Base-by-base conservation (phyloP, 139 green algal genomes). In the Yamagishiella unicocca region DNA sequence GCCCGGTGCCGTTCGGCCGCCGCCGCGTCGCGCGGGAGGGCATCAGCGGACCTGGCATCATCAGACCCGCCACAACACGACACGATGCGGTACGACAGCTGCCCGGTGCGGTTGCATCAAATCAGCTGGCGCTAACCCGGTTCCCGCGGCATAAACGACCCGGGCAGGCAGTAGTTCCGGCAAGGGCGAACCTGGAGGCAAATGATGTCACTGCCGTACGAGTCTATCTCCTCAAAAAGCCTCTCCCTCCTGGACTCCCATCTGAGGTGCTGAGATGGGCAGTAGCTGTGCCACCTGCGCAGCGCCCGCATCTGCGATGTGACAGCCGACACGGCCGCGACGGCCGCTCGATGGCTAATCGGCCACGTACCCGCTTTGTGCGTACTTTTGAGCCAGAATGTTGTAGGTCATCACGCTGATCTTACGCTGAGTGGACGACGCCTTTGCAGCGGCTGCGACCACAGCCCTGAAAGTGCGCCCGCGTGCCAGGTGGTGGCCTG, bases 311-410 rank as follows among this genome's bases (percentile, higher is more conserved):
- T 67, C 17, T 67, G 58, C n/a, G 58, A 9, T 14, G 6, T 67
- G 58, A 9, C 58, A 67, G 17, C 22, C 50, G 50, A 25, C 50
- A 58, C 17, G 12, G 50, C 50, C 12, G 50, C 12, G 17, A 12
- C 50, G 50, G 17, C 50, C 50, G 50, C 12, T 25, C 12, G 50
- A 40, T 72, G n/a, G n/a, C 4, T 21, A 14, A n/a, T n/a, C n/a
- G n/a, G n/a, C n/a, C 0, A 31, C 82, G 24, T 35, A 91, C 87
- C 82, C 72, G 33, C 74, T 72, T 35, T 29, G 84, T 2, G 87
- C 81, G 42, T 93, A 93, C 19, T 89, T 92, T 31, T 94, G 46
- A 0, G 92, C 92, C 43, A 95, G 58, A 25, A 95, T 91, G 81
- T 95, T 95, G 87, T 92, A 92, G 0, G 86, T 94, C 27, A 92